These are phyloP conservation scores for Alternaria atra DNA, from an alignment of 2,329 filamentous ascomycete genomes.

Conservation along the genomic window DNA sequence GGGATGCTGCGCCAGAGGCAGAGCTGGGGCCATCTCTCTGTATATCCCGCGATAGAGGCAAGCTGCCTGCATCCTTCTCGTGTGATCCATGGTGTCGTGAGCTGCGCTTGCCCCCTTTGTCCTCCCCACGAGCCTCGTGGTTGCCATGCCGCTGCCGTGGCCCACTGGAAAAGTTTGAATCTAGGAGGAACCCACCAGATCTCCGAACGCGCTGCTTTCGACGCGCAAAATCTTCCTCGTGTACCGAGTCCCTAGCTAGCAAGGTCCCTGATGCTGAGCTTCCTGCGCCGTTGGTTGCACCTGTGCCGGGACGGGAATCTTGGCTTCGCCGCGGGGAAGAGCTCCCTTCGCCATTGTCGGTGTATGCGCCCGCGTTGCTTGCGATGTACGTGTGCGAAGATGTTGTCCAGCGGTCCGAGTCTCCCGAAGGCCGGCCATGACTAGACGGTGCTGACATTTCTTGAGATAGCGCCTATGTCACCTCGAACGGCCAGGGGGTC, in stretches of 20 bases:
- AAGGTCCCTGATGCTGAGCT: constrained; percentile 22
- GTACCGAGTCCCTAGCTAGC: constrained; percentile 34
- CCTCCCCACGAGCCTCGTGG: constrained; percentile 37
- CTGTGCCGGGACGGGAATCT: constrained; percentile 24
- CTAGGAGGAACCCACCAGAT: constrained; percentile 58
- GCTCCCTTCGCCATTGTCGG: constrained; percentile 41
- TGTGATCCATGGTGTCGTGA: constrained; percentile 40
- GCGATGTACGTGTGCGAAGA: constrained; percentile 48
- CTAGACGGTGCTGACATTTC: constrained; percentile 47
- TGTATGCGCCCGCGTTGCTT: constrained; percentile 31
- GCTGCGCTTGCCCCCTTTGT: constrained; percentile 52
- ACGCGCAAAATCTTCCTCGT: constrained; percentile 45
- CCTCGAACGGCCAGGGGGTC: constrained; percentile 34
- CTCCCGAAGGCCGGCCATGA: constrained; percentile 45
- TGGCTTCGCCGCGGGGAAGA: constrained; percentile 35
- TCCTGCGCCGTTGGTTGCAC: constrained; percentile 12
- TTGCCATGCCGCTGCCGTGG: constrained; percentile 38
- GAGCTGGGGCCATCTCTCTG: constrained; percentile 18
- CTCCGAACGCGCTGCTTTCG: constrained; percentile 42
- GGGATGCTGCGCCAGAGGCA: constrained; percentile 4
- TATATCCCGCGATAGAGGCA: constrained; percentile 32
- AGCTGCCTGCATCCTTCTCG: constrained; percentile 37
- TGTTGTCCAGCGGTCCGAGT: constrained; percentile 42
- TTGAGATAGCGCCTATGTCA: constrained; percentile 29
- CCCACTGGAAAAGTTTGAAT: constrained; percentile 48